Conservation (phyloP, 1,284 basidiomycete species). For the Trichosporon sp. region DNA sequence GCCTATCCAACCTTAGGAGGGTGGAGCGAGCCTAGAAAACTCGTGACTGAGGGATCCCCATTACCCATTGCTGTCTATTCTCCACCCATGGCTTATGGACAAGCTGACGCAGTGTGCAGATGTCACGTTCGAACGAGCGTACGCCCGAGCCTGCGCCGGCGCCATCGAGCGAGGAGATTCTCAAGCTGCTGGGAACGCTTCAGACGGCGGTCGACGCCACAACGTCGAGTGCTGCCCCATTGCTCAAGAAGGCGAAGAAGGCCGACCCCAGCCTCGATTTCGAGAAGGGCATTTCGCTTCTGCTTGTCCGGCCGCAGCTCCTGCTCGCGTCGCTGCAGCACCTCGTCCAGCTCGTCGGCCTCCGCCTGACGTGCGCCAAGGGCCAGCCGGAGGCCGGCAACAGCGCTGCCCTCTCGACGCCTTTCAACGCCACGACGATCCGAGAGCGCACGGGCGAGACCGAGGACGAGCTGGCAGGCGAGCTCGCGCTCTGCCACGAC, state of each 20-base stretch:
- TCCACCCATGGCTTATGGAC: background rate
- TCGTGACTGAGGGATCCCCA: constrained; percentile 46
- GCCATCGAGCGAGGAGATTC: constrained; percentile 29
- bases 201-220: constrained; percentile 43
- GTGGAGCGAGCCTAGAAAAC: constrained; percentile 52
- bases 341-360: constrained; percentile 67
- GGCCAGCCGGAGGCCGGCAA: constrained; percentile 10
- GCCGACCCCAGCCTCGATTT: constrained; percentile 56
- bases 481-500: constrained; percentile 45
- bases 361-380: constrained; percentile 35
- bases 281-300: constrained; percentile 77
- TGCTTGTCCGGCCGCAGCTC: constrained; percentile 80
- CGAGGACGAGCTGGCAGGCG: constrained; percentile 31
- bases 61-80: background rate
- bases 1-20: constrained; percentile 42
- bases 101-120: background rate
- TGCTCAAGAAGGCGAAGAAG: constrained; percentile 39
- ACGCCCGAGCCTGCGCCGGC: constrained; percentile 11
- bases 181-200: constrained; percentile 36
- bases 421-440: constrained; percentile 13
- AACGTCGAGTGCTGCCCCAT: constrained; percentile 30
- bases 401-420: constrained; percentile 20
- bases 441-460: constrained; percentile 6
- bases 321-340: constrained; percentile 85
- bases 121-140: constrained; percentile 8